These are phyloP conservation scores for Thelonectria rubi DNA, from an alignment of 2,329 filamentous ascomycete genomes.

Conservation along the genomic window DNA sequence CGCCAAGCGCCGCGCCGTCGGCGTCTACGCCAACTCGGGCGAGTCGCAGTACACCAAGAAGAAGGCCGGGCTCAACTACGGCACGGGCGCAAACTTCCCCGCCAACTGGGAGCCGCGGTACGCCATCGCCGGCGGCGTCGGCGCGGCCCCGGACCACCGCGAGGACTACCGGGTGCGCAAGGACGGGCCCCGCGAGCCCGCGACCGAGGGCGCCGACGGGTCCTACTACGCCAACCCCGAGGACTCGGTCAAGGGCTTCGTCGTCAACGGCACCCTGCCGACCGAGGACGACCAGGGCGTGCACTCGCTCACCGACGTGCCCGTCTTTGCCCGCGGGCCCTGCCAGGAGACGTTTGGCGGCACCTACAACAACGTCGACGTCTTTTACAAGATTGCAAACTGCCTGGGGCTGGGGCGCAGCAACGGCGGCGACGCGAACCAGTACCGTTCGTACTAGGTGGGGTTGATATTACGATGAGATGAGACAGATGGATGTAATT, in stretches of 20 bases:
- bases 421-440: constrained; percentile 33
- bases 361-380: constrained; percentile 74
- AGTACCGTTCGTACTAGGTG: constrained; percentile 28
- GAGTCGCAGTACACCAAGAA: constrained; percentile 76
- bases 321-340: constrained; percentile 80
- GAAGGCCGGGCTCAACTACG: constrained; percentile 70
- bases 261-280: constrained; percentile 79
- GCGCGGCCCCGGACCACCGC: constrained; percentile 76
- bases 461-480: constrained; percentile 23
- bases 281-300: constrained; percentile 72
- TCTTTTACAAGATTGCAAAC: constrained; percentile 78
- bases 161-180: constrained; percentile 80
- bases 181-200: constrained; percentile 69
- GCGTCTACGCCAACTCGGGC: constrained; percentile 77
- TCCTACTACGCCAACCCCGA: constrained; percentile 74
- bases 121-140: constrained; percentile 77
- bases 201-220: constrained; percentile 62
- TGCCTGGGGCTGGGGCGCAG: constrained; percentile 66
- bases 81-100: constrained; percentile 79
- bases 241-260: constrained; percentile 72
- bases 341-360: constrained; percentile 81
- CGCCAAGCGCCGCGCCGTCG: constrained; percentile 78
- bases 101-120: constrained; percentile 87
- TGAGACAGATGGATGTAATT: constrained; percentile 23
- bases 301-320: constrained; percentile 80